Percentiles rank a stretch among this genome's conserved stretches.
phyloP scores from a whole-genome alignment of 768 basidiomycete species.

The Strobilomyces dryophilus region DNA sequence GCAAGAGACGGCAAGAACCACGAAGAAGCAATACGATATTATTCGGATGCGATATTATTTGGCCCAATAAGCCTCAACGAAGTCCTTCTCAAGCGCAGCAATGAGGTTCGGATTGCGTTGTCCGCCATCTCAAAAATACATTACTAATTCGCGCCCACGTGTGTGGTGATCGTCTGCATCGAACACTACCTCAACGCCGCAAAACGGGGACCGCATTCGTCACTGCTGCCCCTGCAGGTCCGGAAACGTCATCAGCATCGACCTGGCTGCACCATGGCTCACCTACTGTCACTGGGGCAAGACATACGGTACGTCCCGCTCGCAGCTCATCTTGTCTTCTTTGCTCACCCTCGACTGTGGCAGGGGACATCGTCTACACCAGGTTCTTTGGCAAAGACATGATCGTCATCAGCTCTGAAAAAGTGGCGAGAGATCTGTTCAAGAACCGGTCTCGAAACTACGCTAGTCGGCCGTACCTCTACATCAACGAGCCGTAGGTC shows the following conservation, averaged over 20 bases:
- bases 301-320: neutral
- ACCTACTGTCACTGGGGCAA: neutral
- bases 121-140: too few relatives aligned
- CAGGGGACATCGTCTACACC: neutral
- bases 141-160: neutral
- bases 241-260: neutral
- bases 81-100: too few relatives aligned
- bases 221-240: neutral
- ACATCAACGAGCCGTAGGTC: neutral
- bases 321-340: neutral
- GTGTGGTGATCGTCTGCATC: neutral
- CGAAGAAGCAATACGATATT: too few relatives aligned
- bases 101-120: too few relatives aligned
- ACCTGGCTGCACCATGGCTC: neutral
- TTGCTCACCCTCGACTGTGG: neutral
- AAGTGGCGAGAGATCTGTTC: neutral
- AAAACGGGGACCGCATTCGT: neutral
- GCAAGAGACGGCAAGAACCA: too few relatives aligned
- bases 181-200: neutral
- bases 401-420: neutral
- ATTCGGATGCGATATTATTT: too few relatives aligned
- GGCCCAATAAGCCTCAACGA: too few relatives aligned
- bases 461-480: neutral
- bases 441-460: neutral
- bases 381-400: neutral